These are phyloP conservation scores for Symbiotaphrina buchneri DNA, from an alignment of 495 filamentous ascomycete genomes.

Conservation along the genomic window DNA sequence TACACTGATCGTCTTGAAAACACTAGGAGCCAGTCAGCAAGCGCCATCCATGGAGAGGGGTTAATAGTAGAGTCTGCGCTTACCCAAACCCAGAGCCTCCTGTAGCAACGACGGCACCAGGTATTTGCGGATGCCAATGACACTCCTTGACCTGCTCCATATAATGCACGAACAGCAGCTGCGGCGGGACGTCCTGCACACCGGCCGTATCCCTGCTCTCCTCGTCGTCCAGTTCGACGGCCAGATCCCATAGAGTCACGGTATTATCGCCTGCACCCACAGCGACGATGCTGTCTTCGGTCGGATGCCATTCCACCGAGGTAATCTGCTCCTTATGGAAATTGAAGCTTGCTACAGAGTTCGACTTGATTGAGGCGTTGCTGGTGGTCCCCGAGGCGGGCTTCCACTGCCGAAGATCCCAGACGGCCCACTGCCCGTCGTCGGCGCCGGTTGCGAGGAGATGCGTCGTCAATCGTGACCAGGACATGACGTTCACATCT, in stretches of 20 bases:
- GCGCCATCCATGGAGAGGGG: background rate
- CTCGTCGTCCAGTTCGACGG: slow-evolving; percentile 90
- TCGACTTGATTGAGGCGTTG: slow-evolving; percentile 23
- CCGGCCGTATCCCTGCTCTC: slow-evolving; percentile 77
- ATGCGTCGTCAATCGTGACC: slow-evolving; percentile 69
- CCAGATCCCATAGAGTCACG: slow-evolving; percentile 88
- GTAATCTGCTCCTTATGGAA: slow-evolving; percentile 95
- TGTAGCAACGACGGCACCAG: slow-evolving; percentile 74
- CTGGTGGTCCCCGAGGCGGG: slow-evolving; percentile 22
- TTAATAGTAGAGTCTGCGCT: slow-evolving; percentile 7
- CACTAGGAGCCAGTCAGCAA: slow-evolving; percentile 3
- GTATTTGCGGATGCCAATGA: slow-evolving; percentile 95
- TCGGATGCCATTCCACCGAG: slow-evolving; percentile 91
- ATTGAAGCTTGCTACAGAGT: slow-evolving; percentile 67
- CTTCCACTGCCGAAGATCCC: slow-evolving; percentile 93
- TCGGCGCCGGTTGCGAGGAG: slow-evolving; percentile 85
- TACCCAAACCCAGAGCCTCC: slow-evolving; percentile 67
- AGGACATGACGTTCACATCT: slow-evolving; percentile 91
- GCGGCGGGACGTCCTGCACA: slow-evolving; percentile 75
- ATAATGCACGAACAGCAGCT: slow-evolving; percentile 90
- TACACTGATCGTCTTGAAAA: slow-evolving; percentile 5
- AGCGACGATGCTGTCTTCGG: slow-evolving; percentile 82
- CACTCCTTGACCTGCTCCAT: slow-evolving; percentile 83
- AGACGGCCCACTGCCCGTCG: slow-evolving; percentile 85
- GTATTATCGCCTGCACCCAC: slow-evolving; percentile 88